These are phyloP conservation scores for Aspergillus eucalypticola DNA, from an alignment of 2,329 filamentous ascomycete genomes.

Conservation along the genomic window DNA sequence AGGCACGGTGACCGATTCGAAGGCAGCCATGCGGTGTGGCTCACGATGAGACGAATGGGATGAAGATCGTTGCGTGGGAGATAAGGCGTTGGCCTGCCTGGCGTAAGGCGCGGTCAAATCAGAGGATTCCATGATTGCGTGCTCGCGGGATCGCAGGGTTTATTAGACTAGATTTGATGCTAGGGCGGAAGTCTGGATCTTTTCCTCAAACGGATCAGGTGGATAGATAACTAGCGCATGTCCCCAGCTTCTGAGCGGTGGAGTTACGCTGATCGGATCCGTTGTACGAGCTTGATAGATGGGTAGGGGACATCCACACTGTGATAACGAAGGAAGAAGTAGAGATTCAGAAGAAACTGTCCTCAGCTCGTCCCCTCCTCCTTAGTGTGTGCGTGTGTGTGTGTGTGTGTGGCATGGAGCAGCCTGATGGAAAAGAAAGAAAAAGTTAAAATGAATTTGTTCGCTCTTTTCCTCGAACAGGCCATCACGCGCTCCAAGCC, in stretches of 20 bases:
- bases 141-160: slow-evolving; percentile 25
- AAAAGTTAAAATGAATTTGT: neutral
- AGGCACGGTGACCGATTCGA: slow-evolving; percentile 22
- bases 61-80: slow-evolving; percentile 27
- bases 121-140: slow-evolving; percentile 38
- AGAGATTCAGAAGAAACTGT: neutral
- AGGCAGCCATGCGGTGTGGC: slow-evolving; percentile 26
- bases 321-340: neutral
- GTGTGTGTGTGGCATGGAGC: neutral
- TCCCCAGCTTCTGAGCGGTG: slow-evolving; percentile 13
- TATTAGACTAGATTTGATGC: neutral
- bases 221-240: slow-evolving; percentile 12
- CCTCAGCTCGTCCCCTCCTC: neutral
- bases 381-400: neutral
- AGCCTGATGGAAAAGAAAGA: neutral
- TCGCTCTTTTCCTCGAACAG: neutral
- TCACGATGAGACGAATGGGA: slow-evolving; percentile 17
- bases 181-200: neutral
- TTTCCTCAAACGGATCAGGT: slow-evolving; percentile 7
- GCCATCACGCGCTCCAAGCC: slow-evolving; percentile 16
- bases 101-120: slow-evolving; percentile 28
- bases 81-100: slow-evolving; percentile 21
- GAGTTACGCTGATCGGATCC: neutral
- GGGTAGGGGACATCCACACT: too few species aligned
- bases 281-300: neutral